Base-by-base conservation (phyloP, 1,284 basidiomycete species). In the Schizopora paradoxa region DNA sequence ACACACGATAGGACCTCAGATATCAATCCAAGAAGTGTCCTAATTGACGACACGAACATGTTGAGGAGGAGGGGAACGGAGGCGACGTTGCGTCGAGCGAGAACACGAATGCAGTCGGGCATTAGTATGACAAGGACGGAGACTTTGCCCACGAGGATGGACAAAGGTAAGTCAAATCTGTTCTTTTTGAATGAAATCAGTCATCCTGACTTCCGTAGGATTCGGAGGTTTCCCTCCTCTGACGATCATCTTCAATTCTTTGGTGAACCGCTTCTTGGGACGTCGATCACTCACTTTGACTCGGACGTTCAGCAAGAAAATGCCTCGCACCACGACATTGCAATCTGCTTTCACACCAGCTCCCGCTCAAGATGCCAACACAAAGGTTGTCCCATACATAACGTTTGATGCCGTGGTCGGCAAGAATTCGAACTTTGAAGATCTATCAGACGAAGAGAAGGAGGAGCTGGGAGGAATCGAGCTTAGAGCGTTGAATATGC, bases 401-500 rank as follows among this genome's bases (percentile, higher is more conserved):
- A 33, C 27, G 6, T 45, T 48, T 39, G 50, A 47, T 29, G 42
- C 41, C 6, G 34, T 36, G 16, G 52, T 55, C 10, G 31, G 40
- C 10, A 45, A 52, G 14, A 55, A 55, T 37, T 52, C 49, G 6
- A 38, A 43, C n/a, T 55, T 55, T 36, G 23, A 54, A 14, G 46
- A 41, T 3, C 35, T 56, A 6, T 37, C 62, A 2, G 74, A 75
- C 48, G 83, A 86, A 8, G 79, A 91, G 61, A 62, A 88, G 46
- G 86, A 90, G 55, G 75, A 83, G 59, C 67, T 91, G n/a, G 87
- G 88, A 2, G 88, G 89, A 0, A 78, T 86, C 25, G 90, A 93
- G 65, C 91, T 85, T 61, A 66, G 80, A 6, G 84, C 82, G 4
- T 61, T 87, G 49, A 69, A 72, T 51, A 55, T 73, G 7, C 58